These are phyloP conservation scores for Tulasnella calospora DNA, from an alignment of 768 basidiomycete genomes.

Conservation along the genomic window DNA sequence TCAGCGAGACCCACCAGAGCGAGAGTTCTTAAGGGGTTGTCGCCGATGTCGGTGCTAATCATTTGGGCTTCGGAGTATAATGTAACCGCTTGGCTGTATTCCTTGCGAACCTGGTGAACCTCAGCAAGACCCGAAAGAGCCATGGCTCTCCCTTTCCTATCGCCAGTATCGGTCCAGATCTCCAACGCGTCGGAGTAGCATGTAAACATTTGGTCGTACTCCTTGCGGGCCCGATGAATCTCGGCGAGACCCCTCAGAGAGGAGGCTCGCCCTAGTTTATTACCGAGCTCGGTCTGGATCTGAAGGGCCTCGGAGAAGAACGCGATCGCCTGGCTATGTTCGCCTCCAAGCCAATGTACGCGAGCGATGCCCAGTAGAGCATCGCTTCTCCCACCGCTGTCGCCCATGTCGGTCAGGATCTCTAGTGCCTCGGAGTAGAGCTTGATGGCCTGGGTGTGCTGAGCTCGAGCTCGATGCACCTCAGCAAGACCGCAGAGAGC, in stretches of 20 bases:
- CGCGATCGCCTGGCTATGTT: background rate
- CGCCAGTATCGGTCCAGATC: too few relatives aligned
- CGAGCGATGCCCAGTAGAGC: constrained; percentile 31
- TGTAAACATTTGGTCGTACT: background rate
- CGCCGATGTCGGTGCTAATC: background rate
- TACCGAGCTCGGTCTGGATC: background rate
- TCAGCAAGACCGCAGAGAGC: background rate
- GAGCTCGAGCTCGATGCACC: background rate
- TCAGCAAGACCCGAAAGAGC: background rate
- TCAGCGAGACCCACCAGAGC: too few relatives aligned
- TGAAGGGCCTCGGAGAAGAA: background rate
- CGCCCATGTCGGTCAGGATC: too few relatives aligned
- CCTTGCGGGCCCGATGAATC: too few relatives aligned
- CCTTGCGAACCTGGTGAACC: background rate
- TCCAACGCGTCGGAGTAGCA: background rate
- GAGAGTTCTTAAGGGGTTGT: background rate
- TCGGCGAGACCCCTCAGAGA: too few relatives aligned
- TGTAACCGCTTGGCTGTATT: background rate
- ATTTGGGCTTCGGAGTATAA: background rate
- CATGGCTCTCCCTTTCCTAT: too few relatives aligned
- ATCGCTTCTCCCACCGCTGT: constrained; percentile 31
- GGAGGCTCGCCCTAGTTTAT: background rate
- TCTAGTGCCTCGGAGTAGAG: background rate
- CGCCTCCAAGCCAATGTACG: background rate
- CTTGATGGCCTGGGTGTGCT: background rate